phyloP scores from a whole-genome alignment of 768 basidiomycete genomes.

The Kondoa subrosea region DNA sequence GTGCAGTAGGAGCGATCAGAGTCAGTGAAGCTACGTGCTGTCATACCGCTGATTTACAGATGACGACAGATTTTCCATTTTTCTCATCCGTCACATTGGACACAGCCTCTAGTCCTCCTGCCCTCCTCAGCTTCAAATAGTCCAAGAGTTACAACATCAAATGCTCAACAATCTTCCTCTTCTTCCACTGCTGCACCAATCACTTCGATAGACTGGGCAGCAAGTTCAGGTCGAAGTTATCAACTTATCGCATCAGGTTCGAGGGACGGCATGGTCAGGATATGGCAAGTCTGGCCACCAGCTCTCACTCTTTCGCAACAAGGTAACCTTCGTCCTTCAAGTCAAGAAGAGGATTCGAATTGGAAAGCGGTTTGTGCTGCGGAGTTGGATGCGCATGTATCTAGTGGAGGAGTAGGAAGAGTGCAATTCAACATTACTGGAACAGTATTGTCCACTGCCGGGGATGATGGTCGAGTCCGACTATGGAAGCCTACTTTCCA shows the following conservation, averaged over 20 bases:
- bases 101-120: slow-evolving; percentile 32
- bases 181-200: slow-evolving; percentile 42
- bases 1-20: slow-evolving; percentile 57
- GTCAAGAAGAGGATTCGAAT: slow-evolving; percentile 27
- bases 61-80: slow-evolving; percentile 54
- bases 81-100: slow-evolving; percentile 44
- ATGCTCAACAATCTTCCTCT: background rate
- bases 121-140: slow-evolving; percentile 30
- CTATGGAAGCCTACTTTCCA: slow-evolving; percentile 46
- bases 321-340: slow-evolving; percentile 20
- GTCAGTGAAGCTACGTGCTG: slow-evolving; percentile 35
- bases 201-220: slow-evolving; percentile 79
- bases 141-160: slow-evolving; percentile 30
- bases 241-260: slow-evolving; percentile 84
- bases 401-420: slow-evolving; percentile 14
- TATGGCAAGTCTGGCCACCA: slow-evolving; percentile 65
- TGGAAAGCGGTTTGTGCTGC: slow-evolving; percentile 66
- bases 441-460: slow-evolving; percentile 63
- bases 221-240: slow-evolving; percentile 80
- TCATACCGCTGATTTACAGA: slow-evolving; percentile 3
- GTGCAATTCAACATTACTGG: slow-evolving; percentile 86
- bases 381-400: slow-evolving; percentile 54
- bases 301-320: slow-evolving; percentile 7
- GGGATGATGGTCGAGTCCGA: slow-evolving; percentile 64
- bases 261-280: slow-evolving; percentile 69